These are phyloP conservation scores for Excoecaria cochinchinensis DNA, from an alignment of 345 rosid species.

Conservation along the genomic window DNA sequence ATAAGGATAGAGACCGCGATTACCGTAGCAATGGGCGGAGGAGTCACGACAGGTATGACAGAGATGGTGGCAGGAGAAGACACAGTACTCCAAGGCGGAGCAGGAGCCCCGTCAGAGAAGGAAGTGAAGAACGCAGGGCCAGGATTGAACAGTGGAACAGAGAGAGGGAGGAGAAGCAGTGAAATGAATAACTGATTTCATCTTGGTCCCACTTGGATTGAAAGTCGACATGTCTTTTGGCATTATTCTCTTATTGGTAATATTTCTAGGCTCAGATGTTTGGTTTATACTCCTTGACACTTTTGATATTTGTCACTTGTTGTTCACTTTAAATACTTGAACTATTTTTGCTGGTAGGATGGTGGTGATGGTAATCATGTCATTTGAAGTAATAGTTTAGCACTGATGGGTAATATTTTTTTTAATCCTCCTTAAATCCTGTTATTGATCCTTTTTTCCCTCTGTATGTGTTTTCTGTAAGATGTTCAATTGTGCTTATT, in stretches of 20 bases:
- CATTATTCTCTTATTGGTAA: conserved; percentile 27
- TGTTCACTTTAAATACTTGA: conserved; percentile 4
- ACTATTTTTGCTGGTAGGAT: conserved; percentile 2
- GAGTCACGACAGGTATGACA: conserved; percentile 25
- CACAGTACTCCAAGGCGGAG: conserved; percentile 63
- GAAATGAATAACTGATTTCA: conserved; percentile 8
- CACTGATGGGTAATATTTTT: conserved; percentile 7
- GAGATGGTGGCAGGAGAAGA: conserved; percentile 34
- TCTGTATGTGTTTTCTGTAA: neutral
- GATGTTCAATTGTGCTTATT: neutral
- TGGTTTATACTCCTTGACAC: neutral
- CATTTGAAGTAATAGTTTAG: conserved; percentile 6
- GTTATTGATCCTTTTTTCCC: neutral
- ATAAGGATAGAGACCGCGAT: conserved; percentile 34
- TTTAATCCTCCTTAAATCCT: neutral
- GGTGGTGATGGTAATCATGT: conserved; percentile 4
- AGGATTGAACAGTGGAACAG: conserved; percentile 90
- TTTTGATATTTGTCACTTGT: neutral
- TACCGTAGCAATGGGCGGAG: conserved; percentile 35
- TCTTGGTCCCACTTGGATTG: neutral
- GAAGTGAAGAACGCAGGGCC: conserved; percentile 87
- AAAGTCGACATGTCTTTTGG: conserved; percentile 1
- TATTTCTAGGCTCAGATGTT: conserved; percentile 18
- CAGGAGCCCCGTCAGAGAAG: conserved; percentile 75
- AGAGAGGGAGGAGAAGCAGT: conserved; percentile 58